Percentiles rank a stretch among this genome's conserved stretches.
phyloP scores from a whole-genome alignment of 768 basidiomycete species.

The Leucogyrophana mollusca region DNA sequence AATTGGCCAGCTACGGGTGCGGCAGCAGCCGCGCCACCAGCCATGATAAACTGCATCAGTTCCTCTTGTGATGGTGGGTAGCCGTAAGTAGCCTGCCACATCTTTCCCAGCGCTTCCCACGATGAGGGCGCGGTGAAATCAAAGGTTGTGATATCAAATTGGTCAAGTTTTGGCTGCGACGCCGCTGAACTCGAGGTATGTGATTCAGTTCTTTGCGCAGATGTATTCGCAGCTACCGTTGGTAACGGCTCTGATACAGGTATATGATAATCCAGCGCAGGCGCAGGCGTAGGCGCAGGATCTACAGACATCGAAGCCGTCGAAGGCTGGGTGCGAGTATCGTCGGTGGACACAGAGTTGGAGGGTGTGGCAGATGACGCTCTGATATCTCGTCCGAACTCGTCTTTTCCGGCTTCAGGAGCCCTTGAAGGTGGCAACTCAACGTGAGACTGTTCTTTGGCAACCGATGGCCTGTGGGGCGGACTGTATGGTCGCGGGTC shows the following conservation, averaged over 20 bases:
- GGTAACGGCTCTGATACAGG: conserved; percentile 36
- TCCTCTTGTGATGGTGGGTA: conserved; percentile 70
- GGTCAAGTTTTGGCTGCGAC: conserved; percentile 53
- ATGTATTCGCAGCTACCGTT: conserved; percentile 57
- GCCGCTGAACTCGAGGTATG: conserved; percentile 35
- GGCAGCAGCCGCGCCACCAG: conserved; percentile 24
- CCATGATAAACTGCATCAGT: conserved; percentile 72
- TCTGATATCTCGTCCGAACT: conserved; percentile 83
- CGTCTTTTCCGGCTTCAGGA: conserved; percentile 61
- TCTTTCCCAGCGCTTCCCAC: conserved; percentile 80
- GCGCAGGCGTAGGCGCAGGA: conserved; percentile 40
- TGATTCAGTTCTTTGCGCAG: conserved; percentile 41
- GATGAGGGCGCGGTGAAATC: conserved; percentile 69
- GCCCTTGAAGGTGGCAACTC: conserved; percentile 20
- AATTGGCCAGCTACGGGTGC: conserved; percentile 13
- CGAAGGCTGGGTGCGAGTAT: conserved; percentile 19
- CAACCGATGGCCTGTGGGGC: conserved; percentile 43
- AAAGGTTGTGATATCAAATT: conserved; percentile 71
- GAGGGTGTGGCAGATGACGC: conserved; percentile 42
- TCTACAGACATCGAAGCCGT: conserved; percentile 38
- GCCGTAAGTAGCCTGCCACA: conserved; percentile 73
- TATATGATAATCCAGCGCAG: conserved; percentile 48
- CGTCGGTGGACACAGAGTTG: conserved; percentile 23
- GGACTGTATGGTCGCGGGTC: conserved; percentile 61
- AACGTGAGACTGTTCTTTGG: conserved; percentile 25